These are phyloP conservation scores for Wallacemonas sp. DNA, from an alignment of 208 protist species.

Conservation along the genomic window DNA sequence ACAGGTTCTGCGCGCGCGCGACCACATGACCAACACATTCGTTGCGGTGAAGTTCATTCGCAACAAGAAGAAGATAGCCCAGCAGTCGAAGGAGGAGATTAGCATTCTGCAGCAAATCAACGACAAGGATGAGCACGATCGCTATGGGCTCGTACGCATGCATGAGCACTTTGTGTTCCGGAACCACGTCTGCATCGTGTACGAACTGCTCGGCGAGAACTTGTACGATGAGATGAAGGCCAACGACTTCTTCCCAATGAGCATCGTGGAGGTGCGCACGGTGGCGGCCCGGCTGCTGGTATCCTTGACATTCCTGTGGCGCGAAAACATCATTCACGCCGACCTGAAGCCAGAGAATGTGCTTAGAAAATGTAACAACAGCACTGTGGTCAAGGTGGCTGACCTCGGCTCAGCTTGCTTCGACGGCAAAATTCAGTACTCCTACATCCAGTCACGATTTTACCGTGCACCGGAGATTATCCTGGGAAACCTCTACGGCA, in stretches of 20 bases:
- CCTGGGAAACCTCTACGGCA: slow-evolving; percentile 70
- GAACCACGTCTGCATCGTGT: slow-evolving; percentile 77
- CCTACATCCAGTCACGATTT: slow-evolving; percentile 94
- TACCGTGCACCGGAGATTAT: slow-evolving; percentile 93
- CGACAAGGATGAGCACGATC: slow-evolving; percentile 52
- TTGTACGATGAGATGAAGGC: slow-evolving; percentile 78
- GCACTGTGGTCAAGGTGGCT: slow-evolving; percentile 94
- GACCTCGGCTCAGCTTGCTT: slow-evolving; percentile 98
- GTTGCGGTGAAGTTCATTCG: slow-evolving; percentile 88
- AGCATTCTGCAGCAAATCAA: slow-evolving; percentile 76
- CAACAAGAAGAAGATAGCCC: slow-evolving; percentile 57
- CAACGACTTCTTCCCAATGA: slow-evolving; percentile 79
- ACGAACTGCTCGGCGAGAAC: slow-evolving; percentile 70
- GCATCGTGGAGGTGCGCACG: slow-evolving; percentile 58
- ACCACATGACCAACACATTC: slow-evolving; percentile 40
- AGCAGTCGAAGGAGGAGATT: slow-evolving; percentile 80
- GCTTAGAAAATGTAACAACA: slow-evolving; percentile 68
- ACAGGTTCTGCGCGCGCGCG: slow-evolving; percentile 78
- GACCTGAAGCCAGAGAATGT: slow-evolving; percentile 98
- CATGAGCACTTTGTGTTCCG: slow-evolving; percentile 72
- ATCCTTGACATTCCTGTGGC: slow-evolving; percentile 75
- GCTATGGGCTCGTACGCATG: slow-evolving; percentile 77
- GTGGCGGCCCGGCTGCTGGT: slow-evolving; percentile 74
- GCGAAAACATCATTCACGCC: slow-evolving; percentile 93
- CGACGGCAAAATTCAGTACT: slow-evolving; percentile 84